Evolutionary conservation across 208 protist species (phyloP), one percentile per base, ranked within the genome.

Genomic region (Trypanosoma avium): DNA sequence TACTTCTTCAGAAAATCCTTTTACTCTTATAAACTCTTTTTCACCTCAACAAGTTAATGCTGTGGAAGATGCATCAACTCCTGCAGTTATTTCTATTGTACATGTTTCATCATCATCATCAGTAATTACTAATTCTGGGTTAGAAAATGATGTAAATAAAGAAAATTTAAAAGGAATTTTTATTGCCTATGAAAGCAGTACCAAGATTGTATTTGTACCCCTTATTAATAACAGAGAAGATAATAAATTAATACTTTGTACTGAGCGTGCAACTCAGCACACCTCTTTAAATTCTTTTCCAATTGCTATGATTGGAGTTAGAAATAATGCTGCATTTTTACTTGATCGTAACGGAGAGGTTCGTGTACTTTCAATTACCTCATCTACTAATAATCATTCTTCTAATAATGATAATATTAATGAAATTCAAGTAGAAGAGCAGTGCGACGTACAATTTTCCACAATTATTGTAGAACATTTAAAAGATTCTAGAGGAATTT

Each of bases 141-240:
- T 40, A 24, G 29, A 43, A 27, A 53, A n/a, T 17, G 9, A 43
- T 33, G 30, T 13, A 21, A 26, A 35, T 15, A 45, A 15, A 21
- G 75, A 84, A 57, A 70, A 43, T 67, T 73, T 78, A 8, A 73
- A 77, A 38, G 88, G 88, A 27, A 64, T 94, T 49, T 76, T 94
- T 26, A 47, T 90, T 52, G 82, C 85, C 4, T 88, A 88, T 61
- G 80, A 81, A 54, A 65, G 60, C 19, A 60, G 59, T 66, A 62
- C 33, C 19, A 77, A 84, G 17, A 45, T 92, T 33, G 56, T 86
- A 17, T 90, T 84, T 50, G 42, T 90, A 22, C 85, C 82, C 13
- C 29, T 94, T 13, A 64, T 76, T 22, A 50, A 81, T 38, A 49
- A 75, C 59, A 50, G 70, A 35, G 74, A 70, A 29, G 26, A 64